Conservation (phyloP, 1,284 basidiomycete species). For the Psilocybe mexicana region DNA sequence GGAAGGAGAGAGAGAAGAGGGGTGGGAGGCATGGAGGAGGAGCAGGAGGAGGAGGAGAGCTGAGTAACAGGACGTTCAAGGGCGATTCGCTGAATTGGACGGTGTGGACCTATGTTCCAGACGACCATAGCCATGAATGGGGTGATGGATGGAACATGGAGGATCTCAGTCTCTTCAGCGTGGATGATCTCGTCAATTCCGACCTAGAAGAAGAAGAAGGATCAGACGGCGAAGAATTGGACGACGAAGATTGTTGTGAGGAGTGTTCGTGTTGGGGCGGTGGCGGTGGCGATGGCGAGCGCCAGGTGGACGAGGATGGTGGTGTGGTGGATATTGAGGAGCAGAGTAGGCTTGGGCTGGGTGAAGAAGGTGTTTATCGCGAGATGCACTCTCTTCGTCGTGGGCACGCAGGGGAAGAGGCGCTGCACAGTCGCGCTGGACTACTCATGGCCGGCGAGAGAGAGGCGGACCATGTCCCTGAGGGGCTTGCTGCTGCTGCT, state of each 20-base stretch:
- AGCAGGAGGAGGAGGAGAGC: neutral
- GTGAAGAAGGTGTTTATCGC: too few species aligned
- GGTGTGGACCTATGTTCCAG: constrained; percentile 89
- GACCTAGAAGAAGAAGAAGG: constrained; percentile 6
- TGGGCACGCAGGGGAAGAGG: constrained; percentile 10
- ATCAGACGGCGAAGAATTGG: too few species aligned
- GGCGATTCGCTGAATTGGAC: constrained; percentile 68
- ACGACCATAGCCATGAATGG: constrained; percentile 82
- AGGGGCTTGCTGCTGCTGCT: neutral
- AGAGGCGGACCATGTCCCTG: neutral
- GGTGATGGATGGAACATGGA: constrained; percentile 98
- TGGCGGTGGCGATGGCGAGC: neutral
- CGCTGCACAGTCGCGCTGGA: constrained; percentile 22
- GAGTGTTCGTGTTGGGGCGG: neutral
- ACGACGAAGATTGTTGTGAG: constrained; percentile 1
- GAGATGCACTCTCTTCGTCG: neutral
- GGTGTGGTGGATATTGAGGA: neutral
- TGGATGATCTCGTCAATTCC: constrained; percentile 59
- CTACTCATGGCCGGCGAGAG: constrained; percentile 7
- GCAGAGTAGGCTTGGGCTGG: constrained; percentile 16
- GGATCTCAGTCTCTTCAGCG: constrained; percentile 89
- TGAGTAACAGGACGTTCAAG: neutral
- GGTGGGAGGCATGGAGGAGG: neutral
- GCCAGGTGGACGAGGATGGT: constrained; percentile 17
- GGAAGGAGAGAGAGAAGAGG: neutral